These are phyloP conservation scores for Ogataea methanolica DNA, from an alignment of 805 yeast species.

Conservation along the genomic window DNA sequence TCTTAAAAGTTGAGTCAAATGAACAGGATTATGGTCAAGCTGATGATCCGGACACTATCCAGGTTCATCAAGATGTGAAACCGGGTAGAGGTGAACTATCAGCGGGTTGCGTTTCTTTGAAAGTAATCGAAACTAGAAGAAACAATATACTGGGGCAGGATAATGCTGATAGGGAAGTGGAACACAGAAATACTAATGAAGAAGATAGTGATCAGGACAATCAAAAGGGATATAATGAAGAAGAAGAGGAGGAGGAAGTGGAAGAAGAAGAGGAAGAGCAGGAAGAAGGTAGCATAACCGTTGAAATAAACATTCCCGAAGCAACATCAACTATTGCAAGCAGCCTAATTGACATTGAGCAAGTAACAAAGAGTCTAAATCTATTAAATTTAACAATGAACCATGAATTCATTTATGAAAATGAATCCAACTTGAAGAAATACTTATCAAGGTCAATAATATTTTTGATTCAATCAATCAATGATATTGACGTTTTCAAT, in stretches of 20 bases:
- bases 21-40: not conserved
- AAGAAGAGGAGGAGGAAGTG: not conserved
- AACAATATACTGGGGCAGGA: constrained; percentile 2
- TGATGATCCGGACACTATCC: not conserved
- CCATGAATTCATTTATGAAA: constrained; percentile 9
- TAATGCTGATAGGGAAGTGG: not conserved
- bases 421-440: constrained; percentile 7
- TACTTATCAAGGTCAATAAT: constrained; percentile 13
- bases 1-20: not conserved
- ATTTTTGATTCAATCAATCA: constrained; percentile 10
- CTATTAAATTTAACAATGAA: constrained; percentile 15
- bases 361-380: constrained; percentile 11
- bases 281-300: not conserved
- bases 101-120: constrained; percentile 1
- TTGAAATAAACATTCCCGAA: constrained; percentile 4
- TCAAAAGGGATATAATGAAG: not conserved
- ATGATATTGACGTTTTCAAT: constrained; percentile 6
- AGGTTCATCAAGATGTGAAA: not conserved
- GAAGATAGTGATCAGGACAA: not conserved
- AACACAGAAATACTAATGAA: not conserved
- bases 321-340: constrained; percentile 1
- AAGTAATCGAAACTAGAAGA: constrained; percentile 7
- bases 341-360: constrained; percentile 2
- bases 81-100: not conserved
- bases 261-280: not conserved